Base-by-base conservation (phyloP, 805 yeast species). In the Ogataea kodamae region DNA sequence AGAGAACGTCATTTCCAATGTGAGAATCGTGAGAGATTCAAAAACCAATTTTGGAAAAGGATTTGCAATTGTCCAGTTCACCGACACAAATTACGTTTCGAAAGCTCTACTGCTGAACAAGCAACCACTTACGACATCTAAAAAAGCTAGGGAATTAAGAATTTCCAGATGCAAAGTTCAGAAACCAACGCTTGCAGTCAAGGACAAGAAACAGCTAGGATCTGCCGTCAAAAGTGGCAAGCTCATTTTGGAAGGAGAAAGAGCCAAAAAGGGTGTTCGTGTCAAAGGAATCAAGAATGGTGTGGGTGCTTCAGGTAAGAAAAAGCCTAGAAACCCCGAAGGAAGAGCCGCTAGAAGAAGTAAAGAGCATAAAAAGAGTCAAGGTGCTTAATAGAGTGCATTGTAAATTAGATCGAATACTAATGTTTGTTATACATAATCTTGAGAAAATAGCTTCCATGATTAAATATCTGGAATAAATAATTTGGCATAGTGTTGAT, bases 31-130 rank as follows among this genome's bases (percentile, higher is more conserved):
- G 20, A 77, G 99, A 55, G 99, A 92, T 57, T 64, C 95, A 11
- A 86, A 86, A 64, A 90, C 97, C 14, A 90, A 92, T 51, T 68
- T 90, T 39, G 99, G 98, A 44, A 92, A 92, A 64, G 99, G 99
- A 5, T 89, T 92, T 64, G 98, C 96, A 5, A 85, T 89, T 56
- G 88, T 92, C 21, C 97, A 90, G 60, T 92, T 89, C 65, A 73
- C 69, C 41, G 90, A 84, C 52, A 48, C 73, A 1, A 62, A 80
- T 35, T 68, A 79, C 25, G 96, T 92, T 7, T 78, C 79, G 43
- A 83, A 85, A 54, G 97, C 96, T 1, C 61, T 92, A 34, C 61
- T 87, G 39, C 64, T 86, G 41, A 75, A 89, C 57, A 90, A 76
- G 28, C 79, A 84, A 62, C 74, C 78, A 39, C 57, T 74, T 45